Evolutionary conservation across 805 yeast species (phyloP), one percentile per base, ranked within the genome.

Genomic region (Jamesozyma rosinii): DNA sequence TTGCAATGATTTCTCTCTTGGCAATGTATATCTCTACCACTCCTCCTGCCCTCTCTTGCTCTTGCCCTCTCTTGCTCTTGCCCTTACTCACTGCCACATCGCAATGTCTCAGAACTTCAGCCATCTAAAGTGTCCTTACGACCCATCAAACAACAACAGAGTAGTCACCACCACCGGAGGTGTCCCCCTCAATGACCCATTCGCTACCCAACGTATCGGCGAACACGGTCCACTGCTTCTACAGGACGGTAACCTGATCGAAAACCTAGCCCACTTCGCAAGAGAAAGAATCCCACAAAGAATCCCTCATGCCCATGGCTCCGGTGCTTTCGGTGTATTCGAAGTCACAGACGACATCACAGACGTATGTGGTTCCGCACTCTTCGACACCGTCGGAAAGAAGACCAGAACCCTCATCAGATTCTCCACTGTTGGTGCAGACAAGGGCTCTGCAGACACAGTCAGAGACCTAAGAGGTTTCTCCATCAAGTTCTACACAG

Each of bases 281-380:
- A 74, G 95, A 53, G 95, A 86, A 66, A 72, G 95, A 65, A 81
- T 86, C 50, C 95, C 95, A 11, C 95, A 87, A 68, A 74, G 95
- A 66, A 95, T 86, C 44, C 95, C 86, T 30, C 95, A 86, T 59
- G 95, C 95, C 43, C 86, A 86, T 63, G 95, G 95, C 53, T 83
- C 89, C 13, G 95, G 95, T 59, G 95, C 95, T 9, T 84, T 72
- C 60, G 95, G 95, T 52, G 75, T 71, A 51, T 87, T 87, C 60
- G 94, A 83, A 64, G 89, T 81, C 43, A 86, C 95, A 13, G 90
- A 86, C 53, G 92, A 85, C 55, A 78, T 85, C 57, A 67, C 84
- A 9, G 90, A 83, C 59, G 57, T 83, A 38, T 77, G 82, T 57
- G 69, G 74, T 22, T 78, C 92, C 39, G 76, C 76, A 44, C 83